Base-by-base conservation (phyloP, 1,284 basidiomycete genomes). In the Rhodotorula sp. region DNA sequence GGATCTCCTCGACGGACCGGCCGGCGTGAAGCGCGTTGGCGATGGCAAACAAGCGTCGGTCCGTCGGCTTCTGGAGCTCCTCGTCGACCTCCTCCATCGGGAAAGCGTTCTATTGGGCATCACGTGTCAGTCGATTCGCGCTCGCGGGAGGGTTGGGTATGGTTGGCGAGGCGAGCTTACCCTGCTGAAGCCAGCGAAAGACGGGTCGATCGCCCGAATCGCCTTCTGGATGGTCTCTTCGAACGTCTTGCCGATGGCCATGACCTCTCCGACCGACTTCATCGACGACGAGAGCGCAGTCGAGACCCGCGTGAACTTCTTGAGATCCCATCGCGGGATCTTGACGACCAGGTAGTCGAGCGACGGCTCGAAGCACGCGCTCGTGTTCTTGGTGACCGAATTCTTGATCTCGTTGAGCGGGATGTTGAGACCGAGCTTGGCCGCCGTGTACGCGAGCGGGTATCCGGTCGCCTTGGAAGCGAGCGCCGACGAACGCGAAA, bases 191-290 rank as follows among this genome's bases (percentile, higher is more conserved):
- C 96, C 96, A 78, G 88, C 84, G 82, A 97, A 97, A 76, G 90
- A 89, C 80, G 96, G 94, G 81, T 99, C 96, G 79, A 99, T 97
- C 23, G 93, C 90, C 54, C 96, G 86, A 75, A 99, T 97, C 2
- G 96, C 96, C 84, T 98, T 98, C 82, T 99, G 96, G 73, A 98
- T 91, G 0, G 93, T 95, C 85, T 99, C 96, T 82, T 98, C 96
- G 79, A 99, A 99, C 18, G 93, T 97, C 77, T 96, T 87, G 34
- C 96, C 97, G 77, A 99, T 98, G 75, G 91, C 92, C 97, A 99
- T 99, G 69, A 99, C 96, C 83, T 99, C 96, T 68, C 96, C 96
- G 10, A 99, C 97, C 80, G 91, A 93, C 88, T 99, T 99, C 96
- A 99, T 97, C 82, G 91, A 92, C 77, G 90, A 92, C 81, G 91